Base-by-base conservation (phyloP, 768 basidiomycete genomes). In the Hericium alpestre region DNA sequence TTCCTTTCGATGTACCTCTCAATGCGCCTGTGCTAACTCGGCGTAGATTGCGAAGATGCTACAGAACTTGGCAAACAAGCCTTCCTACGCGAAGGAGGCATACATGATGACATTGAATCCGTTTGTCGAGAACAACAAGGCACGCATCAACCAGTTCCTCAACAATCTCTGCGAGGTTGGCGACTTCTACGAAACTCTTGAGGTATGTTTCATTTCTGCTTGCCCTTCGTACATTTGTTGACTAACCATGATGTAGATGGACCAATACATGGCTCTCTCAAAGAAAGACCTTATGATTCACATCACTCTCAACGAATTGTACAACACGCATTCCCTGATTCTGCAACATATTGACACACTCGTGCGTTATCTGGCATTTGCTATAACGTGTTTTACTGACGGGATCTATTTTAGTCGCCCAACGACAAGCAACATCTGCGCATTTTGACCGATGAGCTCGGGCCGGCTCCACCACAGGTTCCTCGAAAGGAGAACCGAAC, bases 91-190 rank as follows among this genome's bases (percentile, higher is more conserved):
- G 15, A 99, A 99, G 69, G 96, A 99, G 70, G 86, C 84, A 15
- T 99, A 99, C 73, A 99, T 99, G 96, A 91, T 93, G 70, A 92
- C 91, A 3, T 79, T 99, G 51, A 97, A 98, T 68, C 96, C 96
- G 2, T 98, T 98, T 67, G 95, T 99, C 37, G 96, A 99, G 74
- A 93, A 88, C 70, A 98, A 98, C 78, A 98, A 98, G 70, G 85
- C 91, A 15, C 83, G 96, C 46, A 98, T 98, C 74, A 99, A 98
- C 69, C 86, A 88, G 64, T 98, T 99, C 73, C 77, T 99, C 62
- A 98, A 99, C 71, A 87, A 83, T 64, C 77, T 99, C 58, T 99
- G 96, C 69, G 96, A 99, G 71, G 95, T 99, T 53, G 94, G 94
- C 54, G 96, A 99, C 72, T 99, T 99, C 69, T 98, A 98, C 71